Conservation (phyloP, 768 basidiomycete genomes). For the Strobilomyces dryophilus region DNA sequence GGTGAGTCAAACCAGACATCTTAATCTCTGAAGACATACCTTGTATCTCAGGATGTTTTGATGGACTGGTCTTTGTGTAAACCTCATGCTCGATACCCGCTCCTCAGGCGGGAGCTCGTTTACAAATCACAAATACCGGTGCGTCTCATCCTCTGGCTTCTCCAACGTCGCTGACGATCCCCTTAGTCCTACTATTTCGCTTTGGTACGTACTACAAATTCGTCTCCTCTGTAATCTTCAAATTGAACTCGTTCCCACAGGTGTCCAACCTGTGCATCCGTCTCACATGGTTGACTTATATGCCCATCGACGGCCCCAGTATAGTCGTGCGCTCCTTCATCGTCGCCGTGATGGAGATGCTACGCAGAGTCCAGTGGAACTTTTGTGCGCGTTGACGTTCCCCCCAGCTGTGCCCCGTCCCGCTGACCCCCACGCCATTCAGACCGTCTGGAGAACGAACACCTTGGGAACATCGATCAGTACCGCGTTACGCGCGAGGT, state of each 20-base stretch:
- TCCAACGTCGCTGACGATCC: neutral
- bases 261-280: slow-evolving; percentile 69
- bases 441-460: slow-evolving; percentile 88
- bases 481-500: slow-evolving; percentile 83
- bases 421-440: neutral
- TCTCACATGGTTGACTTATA: slow-evolving; percentile 82
- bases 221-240: neutral
- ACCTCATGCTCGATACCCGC: slow-evolving; percentile 46
- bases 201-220: slow-evolving; percentile 43
- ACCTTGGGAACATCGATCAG: slow-evolving; percentile 79
- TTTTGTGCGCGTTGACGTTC: slow-evolving; percentile 56
- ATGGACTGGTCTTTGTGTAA: slow-evolving; percentile 91
- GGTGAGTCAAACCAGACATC: slow-evolving; percentile 43
- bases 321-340: slow-evolving; percentile 60
- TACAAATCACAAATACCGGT: slow-evolving; percentile 66
- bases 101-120: slow-evolving; percentile 74
- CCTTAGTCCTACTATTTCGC: slow-evolving; percentile 73
- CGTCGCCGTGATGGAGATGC: slow-evolving; percentile 65
- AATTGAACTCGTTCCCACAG: slow-evolving; percentile 33
- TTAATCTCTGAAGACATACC: too few species aligned
- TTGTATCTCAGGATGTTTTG: slow-evolving; percentile 57
- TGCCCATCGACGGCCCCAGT: slow-evolving; percentile 48
- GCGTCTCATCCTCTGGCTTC: slow-evolving; percentile 11
- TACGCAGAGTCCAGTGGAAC: slow-evolving; percentile 89
- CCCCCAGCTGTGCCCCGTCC: slow-evolving; percentile 1